These are phyloP conservation scores for Penicillium thymicola DNA, from an alignment of 2,329 filamentous ascomycete genomes.

Conservation along the genomic window DNA sequence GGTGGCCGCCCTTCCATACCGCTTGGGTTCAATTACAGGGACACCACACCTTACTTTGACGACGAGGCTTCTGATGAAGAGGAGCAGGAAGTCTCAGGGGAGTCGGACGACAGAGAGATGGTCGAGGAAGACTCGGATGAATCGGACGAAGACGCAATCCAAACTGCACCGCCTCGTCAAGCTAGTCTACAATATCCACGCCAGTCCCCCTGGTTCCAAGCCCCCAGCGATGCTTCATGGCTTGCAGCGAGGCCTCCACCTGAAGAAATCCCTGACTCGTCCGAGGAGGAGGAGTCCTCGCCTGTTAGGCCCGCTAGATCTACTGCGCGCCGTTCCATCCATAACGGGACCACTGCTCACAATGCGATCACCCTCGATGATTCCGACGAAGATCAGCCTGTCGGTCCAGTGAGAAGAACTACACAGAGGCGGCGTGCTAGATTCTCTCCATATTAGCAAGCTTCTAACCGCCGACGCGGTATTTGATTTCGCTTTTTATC, in stretches of 20 bases:
- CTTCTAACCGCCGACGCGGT: not conserved
- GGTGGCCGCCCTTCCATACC: conserved; percentile 2
- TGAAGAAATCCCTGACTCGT: not conserved
- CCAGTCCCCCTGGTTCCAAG: not conserved
- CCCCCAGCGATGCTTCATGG: conserved; percentile 2
- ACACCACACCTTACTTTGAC: conserved; percentile 2
- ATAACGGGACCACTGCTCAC: conserved; percentile 8
- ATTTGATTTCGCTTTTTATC: not conserved
- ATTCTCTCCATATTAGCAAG: conserved; percentile 21
- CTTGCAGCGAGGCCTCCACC: not conserved
- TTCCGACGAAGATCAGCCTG: conserved; percentile 25
- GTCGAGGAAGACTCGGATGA: conserved; percentile 5
- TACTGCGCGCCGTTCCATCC: not conserved
- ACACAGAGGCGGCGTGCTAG: conserved; percentile 17
- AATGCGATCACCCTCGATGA: conserved; percentile 24
- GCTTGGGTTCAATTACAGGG: conserved; percentile 6
- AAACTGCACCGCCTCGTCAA: not conserved
- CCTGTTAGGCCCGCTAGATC: conserved; percentile 2
- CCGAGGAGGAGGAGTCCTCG: conserved; percentile 7
- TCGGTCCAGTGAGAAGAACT: conserved; percentile 22
- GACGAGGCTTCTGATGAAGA: conserved; percentile 12
- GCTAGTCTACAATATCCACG: not conserved
- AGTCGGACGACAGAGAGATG: conserved; percentile 19
- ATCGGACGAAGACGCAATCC: not conserved
- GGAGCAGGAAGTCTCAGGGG: not conserved